These are phyloP conservation scores for Aspergillus floridensis DNA, from an alignment of 2,329 filamentous ascomycete species.

Conservation along the genomic window DNA sequence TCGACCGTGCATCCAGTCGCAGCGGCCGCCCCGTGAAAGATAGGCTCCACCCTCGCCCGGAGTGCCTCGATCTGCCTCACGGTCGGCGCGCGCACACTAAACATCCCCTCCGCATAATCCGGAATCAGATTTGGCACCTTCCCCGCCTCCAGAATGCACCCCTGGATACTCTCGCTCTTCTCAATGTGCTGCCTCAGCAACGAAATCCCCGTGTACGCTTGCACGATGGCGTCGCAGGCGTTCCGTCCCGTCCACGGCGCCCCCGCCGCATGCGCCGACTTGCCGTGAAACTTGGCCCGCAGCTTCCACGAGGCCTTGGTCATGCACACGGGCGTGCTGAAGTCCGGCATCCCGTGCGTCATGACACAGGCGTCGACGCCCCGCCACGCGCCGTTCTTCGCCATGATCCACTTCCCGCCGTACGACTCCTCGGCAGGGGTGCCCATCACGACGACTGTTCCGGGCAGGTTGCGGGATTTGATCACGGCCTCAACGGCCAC, in stretches of 20 bases:
- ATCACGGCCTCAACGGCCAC: not conserved
- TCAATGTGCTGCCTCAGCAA: not conserved
- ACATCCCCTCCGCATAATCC: not conserved
- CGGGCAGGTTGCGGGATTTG: not conserved
- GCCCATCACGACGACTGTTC: not conserved
- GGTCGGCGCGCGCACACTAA: not conserved
- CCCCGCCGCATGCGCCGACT: not conserved
- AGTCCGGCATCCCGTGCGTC: not conserved
- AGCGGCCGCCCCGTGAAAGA: not conserved
- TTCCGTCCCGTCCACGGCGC: not conserved
- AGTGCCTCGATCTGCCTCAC: not conserved
- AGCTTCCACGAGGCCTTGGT: not conserved
- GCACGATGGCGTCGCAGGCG: not conserved
- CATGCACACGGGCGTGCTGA: not conserved
- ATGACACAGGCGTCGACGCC: not conserved
- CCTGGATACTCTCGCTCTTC: constrained; percentile 2
- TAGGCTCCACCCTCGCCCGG: not conserved
- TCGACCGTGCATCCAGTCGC: not conserved
- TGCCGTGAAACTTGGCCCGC: not conserved
- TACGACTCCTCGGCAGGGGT: not conserved
- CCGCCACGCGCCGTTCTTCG: not conserved
- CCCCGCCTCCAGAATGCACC: not conserved
- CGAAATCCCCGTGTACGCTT: not conserved
- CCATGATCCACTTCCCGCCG: constrained; percentile 2
- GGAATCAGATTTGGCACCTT: not conserved